Conservation (phyloP, 106 monocot genomes). For the Dioscorea zingiberensis region DNA sequence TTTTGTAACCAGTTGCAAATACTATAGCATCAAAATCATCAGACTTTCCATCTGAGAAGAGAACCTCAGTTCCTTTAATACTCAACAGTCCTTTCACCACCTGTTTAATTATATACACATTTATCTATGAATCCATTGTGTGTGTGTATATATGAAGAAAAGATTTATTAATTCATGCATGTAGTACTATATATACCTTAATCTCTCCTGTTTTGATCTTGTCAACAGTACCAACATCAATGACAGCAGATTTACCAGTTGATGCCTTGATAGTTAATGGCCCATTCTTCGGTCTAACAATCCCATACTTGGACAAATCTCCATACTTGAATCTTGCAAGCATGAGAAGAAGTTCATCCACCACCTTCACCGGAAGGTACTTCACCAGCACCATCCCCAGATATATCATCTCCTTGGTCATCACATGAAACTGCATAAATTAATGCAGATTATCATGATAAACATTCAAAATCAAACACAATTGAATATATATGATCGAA, state of each 20-base stretch:
- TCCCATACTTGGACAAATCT: constrained; percentile 30
- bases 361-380: constrained; percentile 11
- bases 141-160: background rate
- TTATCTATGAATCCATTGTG: background rate
- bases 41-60: constrained; percentile 16
- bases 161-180: background rate
- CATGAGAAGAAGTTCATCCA: constrained; percentile 14
- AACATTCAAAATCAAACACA: background rate
- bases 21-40: constrained; percentile 33
- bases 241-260: constrained; percentile 27
- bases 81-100: constrained; percentile 7
- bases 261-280: constrained; percentile 21
- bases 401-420: constrained; percentile 26
- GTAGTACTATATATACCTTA: constrained; percentile 6
- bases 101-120: background rate
- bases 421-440: constrained; percentile 5
- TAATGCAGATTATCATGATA: background rate
- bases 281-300: constrained; percentile 17
- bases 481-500: background rate
- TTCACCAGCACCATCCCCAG: constrained; percentile 24
- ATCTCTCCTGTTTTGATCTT: constrained; percentile 42
- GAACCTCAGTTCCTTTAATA: constrained; percentile 13
- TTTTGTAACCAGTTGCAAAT: constrained; percentile 42
- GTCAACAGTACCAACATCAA: constrained; percentile 33
- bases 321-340: constrained; percentile 11